Conservation (phyloP, 768 basidiomycete species). For the Melanogaster broomeanus region DNA sequence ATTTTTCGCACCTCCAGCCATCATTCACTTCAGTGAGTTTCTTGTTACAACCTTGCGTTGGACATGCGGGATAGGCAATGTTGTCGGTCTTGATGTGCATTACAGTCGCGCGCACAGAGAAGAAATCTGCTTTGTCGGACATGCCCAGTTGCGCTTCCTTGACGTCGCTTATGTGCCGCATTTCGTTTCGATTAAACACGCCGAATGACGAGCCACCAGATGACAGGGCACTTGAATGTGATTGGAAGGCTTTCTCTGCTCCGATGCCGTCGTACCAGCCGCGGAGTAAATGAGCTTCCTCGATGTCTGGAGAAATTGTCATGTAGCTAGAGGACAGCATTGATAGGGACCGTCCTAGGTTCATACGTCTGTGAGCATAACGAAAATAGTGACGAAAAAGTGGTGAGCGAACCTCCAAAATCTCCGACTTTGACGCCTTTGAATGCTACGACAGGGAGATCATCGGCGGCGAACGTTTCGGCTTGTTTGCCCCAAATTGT, state of each 20-base stretch:
- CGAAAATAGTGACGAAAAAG: not conserved
- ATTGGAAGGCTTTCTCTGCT: constrained; percentile 61
- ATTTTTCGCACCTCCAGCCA: constrained; percentile 94
- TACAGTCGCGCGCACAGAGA: constrained; percentile 79
- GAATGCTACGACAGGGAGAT: constrained; percentile 81
- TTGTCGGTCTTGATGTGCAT: constrained; percentile 86
- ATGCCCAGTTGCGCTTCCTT: constrained; percentile 76
- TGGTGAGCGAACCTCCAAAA: constrained; percentile 63
- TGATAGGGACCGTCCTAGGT: constrained; percentile 76
- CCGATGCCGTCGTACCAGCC: constrained; percentile 92
- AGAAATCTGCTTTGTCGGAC: constrained; percentile 78
- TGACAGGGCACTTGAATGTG: constrained; percentile 54
- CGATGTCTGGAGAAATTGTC: constrained; percentile 87
- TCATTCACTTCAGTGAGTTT: constrained; percentile 74
- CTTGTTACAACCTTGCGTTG: constrained; percentile 79
- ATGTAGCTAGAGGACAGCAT: constrained; percentile 81
- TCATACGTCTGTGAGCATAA: constrained; percentile 8
- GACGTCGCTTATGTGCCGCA: constrained; percentile 74
- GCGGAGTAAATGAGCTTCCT: constrained; percentile 80
- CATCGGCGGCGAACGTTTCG: constrained; percentile 66
- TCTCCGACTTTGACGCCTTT: constrained; percentile 94
- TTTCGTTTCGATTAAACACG: constrained; percentile 68
- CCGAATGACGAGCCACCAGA: constrained; percentile 40
- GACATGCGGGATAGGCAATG: constrained; percentile 89
- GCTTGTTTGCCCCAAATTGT: constrained; percentile 98